Evolutionary conservation across 1,284 basidiomycete species (phyloP).

Genomic region (Cryptococcus wingfieldii): DNA sequence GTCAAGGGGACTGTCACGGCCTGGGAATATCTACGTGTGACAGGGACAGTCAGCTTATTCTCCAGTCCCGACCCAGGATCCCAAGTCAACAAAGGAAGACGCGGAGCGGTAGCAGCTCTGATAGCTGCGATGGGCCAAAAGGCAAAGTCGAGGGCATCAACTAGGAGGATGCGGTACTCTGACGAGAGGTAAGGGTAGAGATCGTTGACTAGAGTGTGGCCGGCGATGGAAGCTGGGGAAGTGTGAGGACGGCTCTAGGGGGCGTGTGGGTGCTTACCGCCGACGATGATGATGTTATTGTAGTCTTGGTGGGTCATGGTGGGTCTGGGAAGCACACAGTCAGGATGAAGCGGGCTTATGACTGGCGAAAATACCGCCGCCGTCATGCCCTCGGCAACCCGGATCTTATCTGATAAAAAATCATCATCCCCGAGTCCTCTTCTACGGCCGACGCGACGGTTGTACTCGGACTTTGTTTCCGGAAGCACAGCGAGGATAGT

Average conservation of each 20-base stretch:
- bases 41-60: slow-evolving; percentile 32
- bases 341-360: too few species aligned
- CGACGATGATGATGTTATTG: slow-evolving; percentile 35
- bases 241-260: not conserved
- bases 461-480: too few species aligned
- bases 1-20: slow-evolving; percentile 31
- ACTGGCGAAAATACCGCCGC: too few species aligned
- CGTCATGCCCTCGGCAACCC: too few species aligned
- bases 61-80: slow-evolving; percentile 14
- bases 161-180: slow-evolving; percentile 47
- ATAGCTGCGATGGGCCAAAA: slow-evolving; percentile 45
- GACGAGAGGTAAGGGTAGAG: slow-evolving; percentile 39
- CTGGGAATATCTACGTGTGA: too few species aligned
- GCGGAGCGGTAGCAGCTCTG: slow-evolving; percentile 46
- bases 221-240: slow-evolving; percentile 31
- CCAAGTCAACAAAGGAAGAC: not conserved
- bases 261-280: slow-evolving; percentile 19
- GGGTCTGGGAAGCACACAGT: too few species aligned
- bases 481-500: too few species aligned
- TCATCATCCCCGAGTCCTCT: too few species aligned
- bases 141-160: slow-evolving; percentile 44
- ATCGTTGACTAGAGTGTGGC: slow-evolving; percentile 34
- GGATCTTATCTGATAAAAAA: too few species aligned
- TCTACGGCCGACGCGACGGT: too few species aligned
- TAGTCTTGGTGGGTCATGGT: slow-evolving; percentile 11